Conservation (phyloP, 257 asterid genomes). For the Penstemon eatonii region DNA sequence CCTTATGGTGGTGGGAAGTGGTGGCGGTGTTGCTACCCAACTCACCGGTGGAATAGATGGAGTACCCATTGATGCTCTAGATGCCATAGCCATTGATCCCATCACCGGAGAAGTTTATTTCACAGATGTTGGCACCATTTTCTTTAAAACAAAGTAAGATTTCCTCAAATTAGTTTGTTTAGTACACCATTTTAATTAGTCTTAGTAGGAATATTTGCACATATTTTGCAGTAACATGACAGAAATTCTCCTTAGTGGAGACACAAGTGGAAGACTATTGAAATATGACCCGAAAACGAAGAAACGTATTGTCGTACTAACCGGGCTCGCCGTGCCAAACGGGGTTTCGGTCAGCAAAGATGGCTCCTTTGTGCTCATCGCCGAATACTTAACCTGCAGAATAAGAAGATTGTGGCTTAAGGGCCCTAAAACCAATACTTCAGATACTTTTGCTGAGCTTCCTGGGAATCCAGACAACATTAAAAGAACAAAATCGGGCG, state of each 20-base stretch:
- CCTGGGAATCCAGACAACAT: conserved; percentile 43
- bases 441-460: conserved; percentile 31
- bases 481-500: conserved; percentile 26
- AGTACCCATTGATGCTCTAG: conserved; percentile 31
- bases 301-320: conserved; percentile 29
- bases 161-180: too few species aligned
- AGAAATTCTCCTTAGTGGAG: conserved; percentile 37
- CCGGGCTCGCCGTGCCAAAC: conserved; percentile 36
- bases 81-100: conserved; percentile 46
- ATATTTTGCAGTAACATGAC: conserved; percentile 35
- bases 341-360: conserved; percentile 48
- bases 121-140: conserved; percentile 45
- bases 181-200: too few species aligned
- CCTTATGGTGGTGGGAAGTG: conserved; percentile 43
- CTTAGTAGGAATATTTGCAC: too few species aligned
- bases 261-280: conserved; percentile 42
- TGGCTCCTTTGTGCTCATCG: conserved; percentile 36
- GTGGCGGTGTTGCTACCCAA: conserved; percentile 41
- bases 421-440: conserved; percentile 40
- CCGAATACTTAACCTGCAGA: conserved; percentile 38
- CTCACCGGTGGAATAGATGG: conserved; percentile 32
- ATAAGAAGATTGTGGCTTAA: conserved; percentile 42
- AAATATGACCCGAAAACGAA: conserved; percentile 41
- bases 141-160: conserved; percentile 28
- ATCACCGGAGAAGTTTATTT: conserved; percentile 36